phyloP scores from a whole-genome alignment of 1,284 basidiomycete genomes.

The Gastroboletus turbinatus region DNA sequence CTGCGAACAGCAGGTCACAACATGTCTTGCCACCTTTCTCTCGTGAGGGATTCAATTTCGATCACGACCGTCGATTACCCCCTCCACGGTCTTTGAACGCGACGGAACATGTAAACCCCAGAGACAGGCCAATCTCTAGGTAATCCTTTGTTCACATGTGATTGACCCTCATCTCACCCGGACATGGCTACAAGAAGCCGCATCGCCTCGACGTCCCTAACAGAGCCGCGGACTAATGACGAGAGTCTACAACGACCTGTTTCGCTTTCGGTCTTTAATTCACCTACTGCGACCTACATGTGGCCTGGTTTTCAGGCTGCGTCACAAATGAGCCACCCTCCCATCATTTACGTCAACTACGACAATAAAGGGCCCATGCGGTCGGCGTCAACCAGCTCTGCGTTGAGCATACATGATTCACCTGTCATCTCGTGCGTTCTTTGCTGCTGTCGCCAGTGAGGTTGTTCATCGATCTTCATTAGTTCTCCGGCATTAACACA shows the following conservation, averaged over 20 bases:
- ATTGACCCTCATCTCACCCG: slow-evolving; percentile 18
- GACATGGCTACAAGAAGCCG: slow-evolving; percentile 22
- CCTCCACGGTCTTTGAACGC: slow-evolving; percentile 34
- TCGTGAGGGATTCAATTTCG: slow-evolving; percentile 35
- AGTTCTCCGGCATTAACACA: slow-evolving; percentile 33
- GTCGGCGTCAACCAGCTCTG: slow-evolving; percentile 33
- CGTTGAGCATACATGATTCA: slow-evolving; percentile 30
- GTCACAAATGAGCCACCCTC: slow-evolving; percentile 38
- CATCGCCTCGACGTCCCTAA: slow-evolving; percentile 22
- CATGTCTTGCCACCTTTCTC: slow-evolving; percentile 35
- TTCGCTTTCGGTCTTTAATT: slow-evolving; percentile 39
- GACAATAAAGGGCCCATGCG: slow-evolving; percentile 33
- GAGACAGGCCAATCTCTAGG: slow-evolving; percentile 30
- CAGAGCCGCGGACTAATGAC: slow-evolving; percentile 24
- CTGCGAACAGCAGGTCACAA: slow-evolving; percentile 34
- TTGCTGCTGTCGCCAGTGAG: slow-evolving; percentile 12
- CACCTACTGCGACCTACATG: slow-evolving; percentile 42
- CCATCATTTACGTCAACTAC: slow-evolving; percentile 41
- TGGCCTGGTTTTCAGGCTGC: slow-evolving; percentile 39
- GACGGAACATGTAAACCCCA: slow-evolving; percentile 22
- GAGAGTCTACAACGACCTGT: slow-evolving; percentile 34
- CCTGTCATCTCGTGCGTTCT: slow-evolving; percentile 31
- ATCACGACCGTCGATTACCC: slow-evolving; percentile 36
- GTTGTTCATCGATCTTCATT: slow-evolving; percentile 18
- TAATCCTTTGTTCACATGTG: slow-evolving; percentile 15